Conservation (phyloP, 441 rosid genomes). For the Syzygium syzygioides region DNA sequence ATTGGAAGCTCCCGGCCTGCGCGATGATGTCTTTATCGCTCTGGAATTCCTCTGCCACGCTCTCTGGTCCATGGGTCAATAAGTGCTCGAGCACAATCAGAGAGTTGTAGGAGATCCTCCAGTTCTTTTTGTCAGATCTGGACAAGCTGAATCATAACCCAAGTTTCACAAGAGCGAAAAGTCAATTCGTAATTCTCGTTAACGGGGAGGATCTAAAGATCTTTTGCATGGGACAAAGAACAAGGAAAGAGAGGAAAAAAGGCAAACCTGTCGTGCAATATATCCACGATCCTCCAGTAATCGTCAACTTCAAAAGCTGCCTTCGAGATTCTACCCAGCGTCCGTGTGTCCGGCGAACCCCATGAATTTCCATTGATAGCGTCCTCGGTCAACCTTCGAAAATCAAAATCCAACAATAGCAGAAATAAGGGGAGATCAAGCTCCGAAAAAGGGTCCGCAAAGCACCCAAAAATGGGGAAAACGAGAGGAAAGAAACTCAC, state of each 20-base stretch:
- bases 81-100: conserved; percentile 68
- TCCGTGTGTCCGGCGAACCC: conserved; percentile 50
- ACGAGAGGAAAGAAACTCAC: conserved; percentile 22
- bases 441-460: background rate
- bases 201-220: background rate
- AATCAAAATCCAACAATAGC: conserved; percentile 1
- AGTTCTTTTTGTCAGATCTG: conserved; percentile 62
- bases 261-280: conserved; percentile 68
- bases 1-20: conserved; percentile 57
- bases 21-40: conserved; percentile 41
- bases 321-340: conserved; percentile 65
- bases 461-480: background rate
- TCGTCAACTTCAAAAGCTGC: conserved; percentile 95
- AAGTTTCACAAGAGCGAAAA: background rate
- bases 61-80: conserved; percentile 93
- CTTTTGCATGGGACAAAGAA: background rate
- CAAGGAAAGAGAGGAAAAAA: background rate
- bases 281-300: conserved; percentile 70
- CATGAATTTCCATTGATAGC: conserved; percentile 64
- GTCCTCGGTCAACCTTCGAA: conserved; percentile 73
- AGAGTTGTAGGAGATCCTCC: conserved; percentile 79
- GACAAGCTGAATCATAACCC: conserved; percentile 34
- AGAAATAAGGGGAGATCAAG: background rate
- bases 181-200: background rate
- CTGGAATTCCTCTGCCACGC: conserved; percentile 74